These are phyloP conservation scores for Scenedesmus sp. DNA, from an alignment of 163 green algal genomes.

Conservation along the genomic window DNA sequence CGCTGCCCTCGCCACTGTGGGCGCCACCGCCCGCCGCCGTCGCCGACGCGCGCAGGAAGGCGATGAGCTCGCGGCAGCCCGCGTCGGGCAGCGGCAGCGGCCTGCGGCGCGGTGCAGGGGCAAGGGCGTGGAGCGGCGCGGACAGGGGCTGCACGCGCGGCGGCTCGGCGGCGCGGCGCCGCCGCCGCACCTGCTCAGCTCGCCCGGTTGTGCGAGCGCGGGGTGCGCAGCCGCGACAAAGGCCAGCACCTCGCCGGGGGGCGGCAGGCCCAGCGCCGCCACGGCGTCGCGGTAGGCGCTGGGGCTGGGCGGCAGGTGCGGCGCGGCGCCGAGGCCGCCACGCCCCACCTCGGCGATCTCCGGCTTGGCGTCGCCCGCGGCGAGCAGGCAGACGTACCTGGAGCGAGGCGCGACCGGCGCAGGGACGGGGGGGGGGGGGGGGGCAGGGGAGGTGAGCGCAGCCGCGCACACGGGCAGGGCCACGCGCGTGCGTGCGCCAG, in stretches of 20 bases:
- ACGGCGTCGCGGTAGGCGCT: slow-evolving; percentile 8
- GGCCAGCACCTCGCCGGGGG: slow-evolving; percentile 31
- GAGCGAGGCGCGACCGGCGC: background rate
- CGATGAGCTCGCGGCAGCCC: slow-evolving; percentile 61
- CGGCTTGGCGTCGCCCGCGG: slow-evolving; percentile 71
- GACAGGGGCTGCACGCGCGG: too few species aligned
- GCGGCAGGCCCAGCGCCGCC: slow-evolving; percentile 11
- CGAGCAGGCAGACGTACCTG: slow-evolving; percentile 78
- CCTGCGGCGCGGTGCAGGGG: slow-evolving; percentile 18
- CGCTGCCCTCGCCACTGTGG: background rate
- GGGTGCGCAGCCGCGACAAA: too few species aligned
- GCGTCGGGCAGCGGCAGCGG: slow-evolving; percentile 42
- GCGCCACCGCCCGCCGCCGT: slow-evolving; percentile 9
- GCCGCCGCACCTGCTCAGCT: slow-evolving; percentile 19
- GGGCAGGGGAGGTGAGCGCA: slow-evolving; percentile 23
- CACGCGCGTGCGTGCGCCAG: background rate
- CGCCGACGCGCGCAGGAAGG: slow-evolving; percentile 32
- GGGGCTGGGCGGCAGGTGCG: slow-evolving; percentile 4
- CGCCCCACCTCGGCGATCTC: slow-evolving; percentile 64
- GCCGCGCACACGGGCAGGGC: background rate
- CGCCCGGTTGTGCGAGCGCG: slow-evolving; percentile 4
- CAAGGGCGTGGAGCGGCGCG: too few species aligned
- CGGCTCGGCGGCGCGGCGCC: too few species aligned
- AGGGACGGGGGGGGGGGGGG: slow-evolving; percentile 13
- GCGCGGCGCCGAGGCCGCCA: slow-evolving; percentile 43